Evolutionary conservation across 257 asterid species (phyloP), one percentile per base, ranked within the genome.

Genomic region (Lycium barbarum): DNA sequence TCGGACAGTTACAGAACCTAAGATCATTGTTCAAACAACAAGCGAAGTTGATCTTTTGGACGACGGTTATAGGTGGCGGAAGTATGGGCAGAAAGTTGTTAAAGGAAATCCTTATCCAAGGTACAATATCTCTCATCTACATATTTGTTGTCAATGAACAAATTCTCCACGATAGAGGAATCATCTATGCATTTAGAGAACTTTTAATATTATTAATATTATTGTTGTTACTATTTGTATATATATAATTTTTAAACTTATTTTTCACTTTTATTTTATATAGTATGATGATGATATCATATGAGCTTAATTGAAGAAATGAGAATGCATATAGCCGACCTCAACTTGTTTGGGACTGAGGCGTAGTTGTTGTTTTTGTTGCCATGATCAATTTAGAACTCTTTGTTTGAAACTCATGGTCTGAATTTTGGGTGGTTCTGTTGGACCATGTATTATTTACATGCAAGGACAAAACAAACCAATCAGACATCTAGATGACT

Each of bases 51-150:
- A 95, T 88, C 95, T 95, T 80, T 87, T 95, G 78, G 99, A 95
- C 83, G 99, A 95, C 86, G 99, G 99, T 74, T 95, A 93, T 67
- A 93, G 94, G 86, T 94, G 99, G 98, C 89, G 97, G 54, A 95
- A 95, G 63, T 95, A 95, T 84, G 99, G 99, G 78, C 98, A 95
- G 93, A 95, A 95, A 90, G 97, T 95, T 79, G 97, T 95, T 58
- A 94, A 95, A 92, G 99, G 99, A 84, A 95, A 94, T 82, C 98
- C 98, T 79, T 86, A 95, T 65, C 98, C 98, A 51, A 93, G 98
- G 98, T 94, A 65, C 12, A 5, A 13, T 57, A 5, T 57, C 20
- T 57, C 5, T 54, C n/a, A 57, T 15, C 7, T 57, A 57, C n/a
- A 15, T 57, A 2, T 15, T 17, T 57, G 63, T 57, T 15, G 3